A percentile compares a stretch with the other conserved stretches of the same genome.
Conservation (phyloP, 768 basidiomycete species). For the Jaapia argillacea region DNA sequence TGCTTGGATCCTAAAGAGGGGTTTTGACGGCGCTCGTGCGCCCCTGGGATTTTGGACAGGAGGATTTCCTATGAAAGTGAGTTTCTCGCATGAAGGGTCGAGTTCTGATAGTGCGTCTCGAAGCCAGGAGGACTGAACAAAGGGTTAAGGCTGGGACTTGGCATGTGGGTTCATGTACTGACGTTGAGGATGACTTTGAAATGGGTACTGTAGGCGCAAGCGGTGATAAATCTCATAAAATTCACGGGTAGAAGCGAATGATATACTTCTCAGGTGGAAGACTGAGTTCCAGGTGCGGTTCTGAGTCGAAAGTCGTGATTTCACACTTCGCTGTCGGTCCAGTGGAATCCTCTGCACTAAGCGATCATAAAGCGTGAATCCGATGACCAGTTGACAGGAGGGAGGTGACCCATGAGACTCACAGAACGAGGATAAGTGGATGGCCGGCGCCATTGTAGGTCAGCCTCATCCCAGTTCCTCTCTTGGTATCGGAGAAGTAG, state of each 20-base stretch:
- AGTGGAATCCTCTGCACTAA: conserved; percentile 63
- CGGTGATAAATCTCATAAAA: conserved; percentile 1
- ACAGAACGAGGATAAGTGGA: conserved; percentile 76
- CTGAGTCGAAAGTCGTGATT: conserved; percentile 77
- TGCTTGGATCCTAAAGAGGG: conserved; percentile 73
- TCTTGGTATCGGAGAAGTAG: conserved; percentile 35
- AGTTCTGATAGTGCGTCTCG: conserved; percentile 88
- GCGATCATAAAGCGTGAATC: conserved; percentile 1
- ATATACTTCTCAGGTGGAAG: conserved; percentile 53
- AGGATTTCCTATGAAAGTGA: conserved; percentile 78
- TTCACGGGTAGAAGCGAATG: conserved; percentile 1
- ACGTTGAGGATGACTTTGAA: too few species aligned
- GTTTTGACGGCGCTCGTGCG: conserved; percentile 25
- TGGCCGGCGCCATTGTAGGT: conserved; percentile 70
- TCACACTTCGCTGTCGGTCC: conserved; percentile 86
- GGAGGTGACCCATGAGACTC: conserved; percentile 22
- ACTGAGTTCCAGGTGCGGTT: conserved; percentile 69
- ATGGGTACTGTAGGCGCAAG: too few species aligned
- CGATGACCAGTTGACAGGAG: too few species aligned
- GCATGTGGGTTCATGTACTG: too few species aligned
- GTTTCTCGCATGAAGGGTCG: conserved; percentile 77
- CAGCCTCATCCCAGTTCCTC: conserved; percentile 79
- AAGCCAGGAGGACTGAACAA: conserved; percentile 83
- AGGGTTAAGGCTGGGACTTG: conserved; percentile 68
- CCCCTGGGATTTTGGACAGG: conserved; percentile 22